Conservation (phyloP, 805 yeast genomes). For the Candida montana region DNA sequence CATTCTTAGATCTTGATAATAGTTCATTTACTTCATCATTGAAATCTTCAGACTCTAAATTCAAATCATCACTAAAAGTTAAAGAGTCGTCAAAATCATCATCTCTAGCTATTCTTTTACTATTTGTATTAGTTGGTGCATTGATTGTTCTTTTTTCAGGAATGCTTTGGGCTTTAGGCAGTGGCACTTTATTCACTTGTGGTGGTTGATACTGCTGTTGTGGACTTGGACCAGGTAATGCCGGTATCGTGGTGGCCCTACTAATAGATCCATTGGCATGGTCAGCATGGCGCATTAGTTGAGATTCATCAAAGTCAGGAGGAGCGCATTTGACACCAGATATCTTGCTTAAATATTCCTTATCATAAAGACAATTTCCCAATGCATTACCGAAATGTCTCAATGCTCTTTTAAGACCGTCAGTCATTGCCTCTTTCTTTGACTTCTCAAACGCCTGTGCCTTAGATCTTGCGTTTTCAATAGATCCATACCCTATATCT, state of each 20-base stretch:
- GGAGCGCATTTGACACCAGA: constrained; percentile 39
- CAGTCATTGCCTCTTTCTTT: constrained; percentile 79
- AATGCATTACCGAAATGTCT: constrained; percentile 78
- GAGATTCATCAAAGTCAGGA: constrained; percentile 40
- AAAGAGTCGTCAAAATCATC: constrained; percentile 50
- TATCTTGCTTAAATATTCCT: constrained; percentile 48
- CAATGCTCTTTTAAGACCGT: constrained; percentile 72
- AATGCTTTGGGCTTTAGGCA: neutral
- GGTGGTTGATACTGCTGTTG: neutral
- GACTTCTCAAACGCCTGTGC: constrained; percentile 80
- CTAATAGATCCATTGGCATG: constrained; percentile 10
- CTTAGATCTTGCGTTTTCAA: constrained; percentile 66
- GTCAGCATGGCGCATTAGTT: constrained; percentile 31
- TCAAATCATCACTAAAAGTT: constrained; percentile 45
- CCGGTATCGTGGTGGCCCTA: constrained; percentile 12
- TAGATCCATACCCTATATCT: constrained; percentile 81
- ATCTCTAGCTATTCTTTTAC: constrained; percentile 10
- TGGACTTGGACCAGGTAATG: neutral
- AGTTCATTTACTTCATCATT: constrained; percentile 25
- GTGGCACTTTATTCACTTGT: constrained; percentile 1
- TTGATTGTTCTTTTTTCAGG: constrained; percentile 16
- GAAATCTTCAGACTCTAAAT: constrained; percentile 32
- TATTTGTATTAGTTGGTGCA: constrained; percentile 4
- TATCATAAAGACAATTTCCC: constrained; percentile 83
- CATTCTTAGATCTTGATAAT: constrained; percentile 16